A percentile compares a stretch with the other conserved stretches of the same genome.
These are phyloP conservation scores for Solanum neorickii DNA, from an alignment of 257 asterid genomes.

Conservation along the genomic window DNA sequence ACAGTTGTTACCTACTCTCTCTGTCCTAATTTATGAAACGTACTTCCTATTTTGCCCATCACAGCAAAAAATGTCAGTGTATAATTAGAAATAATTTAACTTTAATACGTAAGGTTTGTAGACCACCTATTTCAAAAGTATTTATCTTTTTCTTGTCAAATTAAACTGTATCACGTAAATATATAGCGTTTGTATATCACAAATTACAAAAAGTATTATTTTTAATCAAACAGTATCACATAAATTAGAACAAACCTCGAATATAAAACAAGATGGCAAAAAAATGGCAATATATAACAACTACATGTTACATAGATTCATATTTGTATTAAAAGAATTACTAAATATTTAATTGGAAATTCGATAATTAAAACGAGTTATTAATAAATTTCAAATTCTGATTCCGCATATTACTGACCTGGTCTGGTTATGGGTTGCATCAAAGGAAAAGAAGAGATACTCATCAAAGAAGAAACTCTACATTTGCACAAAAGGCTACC, in stretches of 20 bases:
- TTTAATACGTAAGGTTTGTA: neutral
- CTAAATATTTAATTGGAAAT: neutral
- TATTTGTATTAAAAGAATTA: fast-evolving
- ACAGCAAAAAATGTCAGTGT: neutral
- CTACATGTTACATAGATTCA: neutral
- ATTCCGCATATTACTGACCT: neutral
- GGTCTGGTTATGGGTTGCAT: conserved; percentile 6
- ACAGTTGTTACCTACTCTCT: neutral
- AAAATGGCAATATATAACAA: neutral
- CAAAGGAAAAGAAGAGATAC: conserved; percentile 22
- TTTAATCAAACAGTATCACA: neutral
- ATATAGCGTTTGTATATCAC: no score
- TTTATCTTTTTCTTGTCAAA: neutral
- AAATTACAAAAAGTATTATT: no score
- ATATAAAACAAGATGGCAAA: neutral
- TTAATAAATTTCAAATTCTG: neutral
- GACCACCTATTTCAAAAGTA: neutral
- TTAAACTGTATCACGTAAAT: neutral
- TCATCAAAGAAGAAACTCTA: conserved; percentile 18
- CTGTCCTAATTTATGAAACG: neutral
- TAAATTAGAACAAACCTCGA: neutral
- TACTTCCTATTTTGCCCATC: neutral
- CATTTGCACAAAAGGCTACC: conserved; percentile 17
- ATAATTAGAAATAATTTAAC: neutral
- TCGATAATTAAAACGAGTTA: neutral